Base-by-base conservation (phyloP, 306 rosid genomes). In the Cucumis melo region DNA sequence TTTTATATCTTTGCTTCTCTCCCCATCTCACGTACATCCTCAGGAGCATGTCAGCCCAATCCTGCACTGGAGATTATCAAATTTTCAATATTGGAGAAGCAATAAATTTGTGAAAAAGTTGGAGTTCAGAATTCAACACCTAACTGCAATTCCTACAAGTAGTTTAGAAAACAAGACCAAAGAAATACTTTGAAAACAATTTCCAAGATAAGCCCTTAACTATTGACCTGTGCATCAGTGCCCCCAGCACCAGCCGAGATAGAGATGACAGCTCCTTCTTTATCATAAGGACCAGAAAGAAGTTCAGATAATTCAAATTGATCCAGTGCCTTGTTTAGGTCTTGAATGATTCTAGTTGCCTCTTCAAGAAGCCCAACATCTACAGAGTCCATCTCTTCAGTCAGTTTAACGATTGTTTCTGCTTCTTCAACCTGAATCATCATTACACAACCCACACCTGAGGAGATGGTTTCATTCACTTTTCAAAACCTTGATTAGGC, bases 11-110 rank as follows among this genome's bases (percentile, higher is more conserved):
- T 75, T 93, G 97, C 78, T 91, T 91, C 83, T 93, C 98, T 82
- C 89, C 90, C 98, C 98, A 91, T 83, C 98, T 90, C 78, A 87
- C 62, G 80, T 93, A 91, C 98, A 93, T 93, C 85, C 98, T 90
- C 76, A 93, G 94, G 82, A 93, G 93, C 97, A 93, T 93, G 87
- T 93, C 97, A 15, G 97, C 97, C 97, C 97, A 93, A 81, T 93
- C 98, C 98, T 93, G 97, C 89, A 84, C 97, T 93, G 92, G 75
- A 86, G 77, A 84, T 79, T 48, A 86, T 86, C 84, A 83, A 83
- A 84, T 76, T 53, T 79, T 83, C 86, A 65, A 58, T 75, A 81
- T 81, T 78, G 76, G 74, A 76, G 81, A 77, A 79, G 32, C 62
- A 68, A 55, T 55, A 16, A 36, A 65, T 61, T 61, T 61, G 24